Base-by-base conservation (phyloP, 805 yeast genomes). In the Komagataella phaffii region DNA sequence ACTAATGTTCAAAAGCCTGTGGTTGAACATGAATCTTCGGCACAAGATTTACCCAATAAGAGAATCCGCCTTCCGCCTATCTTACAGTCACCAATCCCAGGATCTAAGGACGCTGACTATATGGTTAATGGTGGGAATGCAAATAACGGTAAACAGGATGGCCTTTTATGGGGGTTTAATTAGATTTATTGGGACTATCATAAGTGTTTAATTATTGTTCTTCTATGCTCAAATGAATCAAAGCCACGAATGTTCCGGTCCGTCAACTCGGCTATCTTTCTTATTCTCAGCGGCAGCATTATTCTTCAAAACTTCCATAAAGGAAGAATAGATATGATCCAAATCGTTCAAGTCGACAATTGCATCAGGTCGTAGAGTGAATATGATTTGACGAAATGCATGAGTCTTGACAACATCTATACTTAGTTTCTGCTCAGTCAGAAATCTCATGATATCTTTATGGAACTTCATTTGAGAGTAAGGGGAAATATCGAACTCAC, bases 361-460 rank as follows among this genome's bases (percentile, higher is more conserved):
- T 1, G 77, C 70, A 36, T 71, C 76, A 0, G 79, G 74, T 50
- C 76, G 66, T 54, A 78, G 64, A 46, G 78, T 78, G 56, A 70
- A 72, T 14, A 78, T 64, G 46, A 78, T 58, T 55, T 77, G 81
- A 58, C 74, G 75, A 57, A 78, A 78, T 7, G 78, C 67, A 19
- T 66, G 72, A 50, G 78, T 71, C 60, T 73, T 74, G n/a, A 76
- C 72, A 7, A 72, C 70, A 19, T 64, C 65, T 30, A 76, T 68
- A 0, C 78, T 70, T 8, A 78, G 62, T 57, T 75, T 76, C 60
- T 78, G 75, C n/a, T 77, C 81, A 14, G 73, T 67, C 44, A 77
- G 59, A 53, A 77, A 78, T 55, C 66, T 70, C 67, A 76, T 64
- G 24, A 78, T 61, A 54, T 77, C 77, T 54, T 71, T 72, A 53